Evolutionary conservation across 108 stramenopile species (phyloP), one percentile per base, ranked within the genome.

Genomic region (Skeletonema grethae): DNA sequence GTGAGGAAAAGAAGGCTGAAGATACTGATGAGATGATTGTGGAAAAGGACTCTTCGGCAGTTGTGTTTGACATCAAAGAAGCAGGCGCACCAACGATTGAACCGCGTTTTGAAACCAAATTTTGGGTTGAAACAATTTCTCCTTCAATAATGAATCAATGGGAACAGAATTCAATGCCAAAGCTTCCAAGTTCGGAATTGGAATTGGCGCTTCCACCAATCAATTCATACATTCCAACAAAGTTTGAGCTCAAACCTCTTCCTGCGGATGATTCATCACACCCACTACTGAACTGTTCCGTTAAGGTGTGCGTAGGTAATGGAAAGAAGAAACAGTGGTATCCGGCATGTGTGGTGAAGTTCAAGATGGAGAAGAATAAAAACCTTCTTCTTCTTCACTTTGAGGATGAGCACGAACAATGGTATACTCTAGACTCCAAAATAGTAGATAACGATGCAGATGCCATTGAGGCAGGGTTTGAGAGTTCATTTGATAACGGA

Each of bases 351-450:
- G 85, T 85, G 5, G 82, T 78, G 0, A 84, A 90, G 67, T 95
- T 85, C 75, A 83, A 92, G 67, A 57, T 73, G 9, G 72, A 77
- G 13, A 85, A 75, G 24, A 87, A 86, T 55, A 36, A 59, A n/a
- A 70, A 70, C 53, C 62, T 67, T 29, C 66, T 94, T 35, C 69
- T 90, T 41, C 64, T 90, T 29, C 78, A 84, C 2, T 92, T 90
- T 60, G 94, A 95, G 73, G 94, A 92, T 45, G 89, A 86, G 56
- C 85, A 85, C 29, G 84, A 92, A 73, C 80, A 85, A 67, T 95
- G 94, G 94, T 88, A 92, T 61, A 41, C 32, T 15, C 8, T 92
- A 10, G 94, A 95, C 24, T 65, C 67, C 61, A 39, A 55, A 9
- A 67, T 77, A 22, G 35, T 86, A 9, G 60, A 70, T 8, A 59